Conservation (phyloP, 164 flowering plant genomes). For the Magnolia sinica region DNA sequence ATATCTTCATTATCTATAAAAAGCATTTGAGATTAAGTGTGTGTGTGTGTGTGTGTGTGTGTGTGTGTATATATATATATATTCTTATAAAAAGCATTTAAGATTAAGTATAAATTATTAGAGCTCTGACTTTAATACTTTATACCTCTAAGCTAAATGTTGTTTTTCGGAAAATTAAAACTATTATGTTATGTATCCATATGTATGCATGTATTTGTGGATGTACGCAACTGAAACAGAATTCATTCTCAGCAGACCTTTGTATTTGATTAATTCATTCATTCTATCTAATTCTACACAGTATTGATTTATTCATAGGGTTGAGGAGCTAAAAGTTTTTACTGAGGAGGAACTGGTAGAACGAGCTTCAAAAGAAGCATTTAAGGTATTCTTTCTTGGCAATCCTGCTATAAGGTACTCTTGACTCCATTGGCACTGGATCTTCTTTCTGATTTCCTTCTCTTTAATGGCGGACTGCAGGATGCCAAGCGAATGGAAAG, state of each 20-base stretch:
- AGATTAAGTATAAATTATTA: neutral
- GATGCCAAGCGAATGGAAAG: constrained; percentile 17
- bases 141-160: neutral
- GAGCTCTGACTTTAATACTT: neutral
- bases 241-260: neutral
- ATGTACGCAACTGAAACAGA: too few species aligned
- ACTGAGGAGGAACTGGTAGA: constrained; percentile 64
- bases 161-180: neutral
- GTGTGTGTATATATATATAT: too few species aligned
- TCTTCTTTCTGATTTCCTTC: neutral
- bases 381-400: constrained; percentile 37
- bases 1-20: too few species aligned
- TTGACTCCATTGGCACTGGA: neutral
- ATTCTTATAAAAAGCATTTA: too few species aligned
- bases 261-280: neutral
- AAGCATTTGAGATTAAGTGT: too few species aligned
- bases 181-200: neutral
- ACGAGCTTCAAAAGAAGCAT: constrained; percentile 62
- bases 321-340: constrained; percentile 64
- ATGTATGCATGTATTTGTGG: neutral
- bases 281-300: neutral
- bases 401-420: neutral
- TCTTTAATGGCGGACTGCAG: constrained; percentile 21
- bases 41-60: too few species aligned
- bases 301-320: constrained; percentile 27